phyloP scores from a whole-genome alignment of 768 basidiomycete species.

The Mrakia frigida region DNA sequence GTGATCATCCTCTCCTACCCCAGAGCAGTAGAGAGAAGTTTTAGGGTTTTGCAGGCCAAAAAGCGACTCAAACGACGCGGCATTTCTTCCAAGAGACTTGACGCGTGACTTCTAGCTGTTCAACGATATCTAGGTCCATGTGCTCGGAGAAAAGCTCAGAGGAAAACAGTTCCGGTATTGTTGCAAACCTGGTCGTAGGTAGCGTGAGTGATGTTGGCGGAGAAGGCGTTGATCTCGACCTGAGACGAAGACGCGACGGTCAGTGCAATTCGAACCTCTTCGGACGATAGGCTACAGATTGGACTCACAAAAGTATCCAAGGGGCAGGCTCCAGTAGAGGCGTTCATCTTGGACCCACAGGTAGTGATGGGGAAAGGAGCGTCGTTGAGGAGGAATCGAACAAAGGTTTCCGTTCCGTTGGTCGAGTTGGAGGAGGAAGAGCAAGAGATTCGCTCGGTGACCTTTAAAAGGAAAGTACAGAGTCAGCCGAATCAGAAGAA shows the following conservation, averaged over 20 bases:
- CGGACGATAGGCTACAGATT: background rate
- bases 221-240: slow-evolving; percentile 10
- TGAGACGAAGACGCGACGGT: background rate
- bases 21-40: too few species aligned
- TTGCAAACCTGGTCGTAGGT: slow-evolving; percentile 24
- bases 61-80: too few species aligned
- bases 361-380: slow-evolving; percentile 46
- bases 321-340: slow-evolving; percentile 46
- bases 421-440: slow-evolving; percentile 5
- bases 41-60: too few species aligned
- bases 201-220: slow-evolving; percentile 17
- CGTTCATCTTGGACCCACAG: slow-evolving; percentile 44
- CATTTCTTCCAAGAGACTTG: too few species aligned
- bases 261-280: slow-evolving; percentile 31
- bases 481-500: background rate
- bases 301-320: slow-evolving; percentile 44
- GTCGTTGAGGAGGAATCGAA: slow-evolving; percentile 49
- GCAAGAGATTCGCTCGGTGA: slow-evolving; percentile 29
- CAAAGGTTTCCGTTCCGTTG: slow-evolving; percentile 36
- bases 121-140: too few species aligned
- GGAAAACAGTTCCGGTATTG: background rate
- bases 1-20: too few species aligned
- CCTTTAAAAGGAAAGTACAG: slow-evolving; percentile 34
- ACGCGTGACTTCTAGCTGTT: too few species aligned
- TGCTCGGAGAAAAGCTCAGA: background rate